Conservation (phyloP, 2,329 filamentous ascomycete genomes). For the Arachnopeziza araneosa region DNA sequence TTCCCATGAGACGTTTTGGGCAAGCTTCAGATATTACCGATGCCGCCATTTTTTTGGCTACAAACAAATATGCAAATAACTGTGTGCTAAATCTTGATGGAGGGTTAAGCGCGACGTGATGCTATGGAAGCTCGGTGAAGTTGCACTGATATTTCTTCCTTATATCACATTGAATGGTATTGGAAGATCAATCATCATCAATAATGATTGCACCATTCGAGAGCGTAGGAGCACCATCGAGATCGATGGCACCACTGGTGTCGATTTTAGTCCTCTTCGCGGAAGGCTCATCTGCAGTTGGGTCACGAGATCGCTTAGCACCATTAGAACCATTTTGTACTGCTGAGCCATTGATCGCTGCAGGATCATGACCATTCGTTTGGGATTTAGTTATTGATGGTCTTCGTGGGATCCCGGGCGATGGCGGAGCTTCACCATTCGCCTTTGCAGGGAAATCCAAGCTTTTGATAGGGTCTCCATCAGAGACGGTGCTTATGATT, state of each 20-base stretch:
- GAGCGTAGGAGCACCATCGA: conserved; percentile 29
- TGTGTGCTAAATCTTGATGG: conserved; percentile 83
- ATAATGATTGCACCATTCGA: conserved; percentile 57
- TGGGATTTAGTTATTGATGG: conserved; percentile 6
- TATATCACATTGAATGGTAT: not conserved
- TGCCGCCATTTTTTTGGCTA: conserved; percentile 70
- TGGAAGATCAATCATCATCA: conserved; percentile 37
- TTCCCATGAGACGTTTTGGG: conserved; percentile 65
- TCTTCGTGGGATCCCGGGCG: conserved; percentile 24
- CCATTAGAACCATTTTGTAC: not conserved
- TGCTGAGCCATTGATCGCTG: not conserved
- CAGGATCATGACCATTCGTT: conserved; percentile 12
- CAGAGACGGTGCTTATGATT: conserved; percentile 23
- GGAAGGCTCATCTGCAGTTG: conserved; percentile 9
- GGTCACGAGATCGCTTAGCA: not conserved
- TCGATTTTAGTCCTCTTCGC: conserved; percentile 29
- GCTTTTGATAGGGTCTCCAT: conserved; percentile 49
- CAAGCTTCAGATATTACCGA: conserved; percentile 69
- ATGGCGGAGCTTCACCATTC: conserved; percentile 7
- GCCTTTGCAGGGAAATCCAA: conserved; percentile 20
- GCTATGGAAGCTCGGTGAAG: conserved; percentile 1
- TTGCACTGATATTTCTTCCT: not conserved
- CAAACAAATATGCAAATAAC: conserved; percentile 80
- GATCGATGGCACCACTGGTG: conserved; percentile 24
- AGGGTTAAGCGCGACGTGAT: conserved; percentile 64